Percentiles rank a stretch among this genome's conserved stretches.
These are phyloP conservation scores for Luvunga scandens DNA, from an alignment of 345 rosid species.

Conservation along the genomic window DNA sequence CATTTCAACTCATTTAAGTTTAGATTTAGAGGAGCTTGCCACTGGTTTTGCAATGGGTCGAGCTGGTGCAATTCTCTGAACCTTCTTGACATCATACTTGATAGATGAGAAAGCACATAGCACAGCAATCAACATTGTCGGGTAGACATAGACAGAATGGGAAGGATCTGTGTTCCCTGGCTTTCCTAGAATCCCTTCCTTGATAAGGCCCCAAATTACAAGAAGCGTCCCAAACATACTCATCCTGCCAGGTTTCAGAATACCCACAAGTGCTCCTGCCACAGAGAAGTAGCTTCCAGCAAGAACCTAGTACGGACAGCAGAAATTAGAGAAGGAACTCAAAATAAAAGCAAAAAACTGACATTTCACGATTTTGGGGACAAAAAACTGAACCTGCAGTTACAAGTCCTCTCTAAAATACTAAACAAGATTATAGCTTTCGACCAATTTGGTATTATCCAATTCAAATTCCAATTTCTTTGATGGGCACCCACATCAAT, in stretches of 20 bases:
- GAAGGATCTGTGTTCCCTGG: slow-evolving; percentile 68
- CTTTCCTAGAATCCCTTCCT: slow-evolving; percentile 87
- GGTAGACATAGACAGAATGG: slow-evolving; percentile 67
- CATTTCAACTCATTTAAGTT: slow-evolving; percentile 56
- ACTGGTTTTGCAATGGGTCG: slow-evolving; percentile 70
- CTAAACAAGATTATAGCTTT: not conserved
- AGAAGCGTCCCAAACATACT: slow-evolving; percentile 89
- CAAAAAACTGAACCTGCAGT: not conserved
- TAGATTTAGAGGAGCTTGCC: slow-evolving; percentile 73
- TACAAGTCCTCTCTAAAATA: not conserved
- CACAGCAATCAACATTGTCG: slow-evolving; percentile 73
- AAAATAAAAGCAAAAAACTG: not conserved
- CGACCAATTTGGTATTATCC: not conserved
- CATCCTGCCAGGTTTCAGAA: slow-evolving; percentile 90
- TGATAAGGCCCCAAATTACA: slow-evolving; percentile 85
- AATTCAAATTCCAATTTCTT: not conserved
- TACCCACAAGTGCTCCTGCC: slow-evolving; percentile 81
- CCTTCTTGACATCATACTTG: slow-evolving; percentile 81
- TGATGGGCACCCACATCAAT: not conserved
- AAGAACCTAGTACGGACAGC: slow-evolving; percentile 55
- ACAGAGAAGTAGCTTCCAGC: slow-evolving; percentile 93
- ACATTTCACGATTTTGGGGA: not conserved
- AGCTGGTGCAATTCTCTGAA: slow-evolving; percentile 54
- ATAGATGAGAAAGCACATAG: slow-evolving; percentile 81
- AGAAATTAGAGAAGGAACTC: not conserved